Conservation (phyloP, 257 asterid species). For the Echium plantagineum region DNA sequence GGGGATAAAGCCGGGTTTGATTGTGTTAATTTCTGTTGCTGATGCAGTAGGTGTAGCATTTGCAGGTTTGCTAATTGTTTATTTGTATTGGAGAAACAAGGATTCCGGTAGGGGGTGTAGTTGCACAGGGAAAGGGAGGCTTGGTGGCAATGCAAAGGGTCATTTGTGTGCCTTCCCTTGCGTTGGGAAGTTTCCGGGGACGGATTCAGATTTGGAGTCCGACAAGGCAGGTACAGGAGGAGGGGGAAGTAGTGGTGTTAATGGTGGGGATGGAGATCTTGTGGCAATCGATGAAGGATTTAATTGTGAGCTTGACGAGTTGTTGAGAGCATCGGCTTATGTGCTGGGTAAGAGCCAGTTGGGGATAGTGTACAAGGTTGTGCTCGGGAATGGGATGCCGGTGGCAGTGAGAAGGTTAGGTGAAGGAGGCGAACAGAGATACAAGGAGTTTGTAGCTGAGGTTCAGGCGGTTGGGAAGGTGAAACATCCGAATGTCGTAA, state of each 20-base stretch:
- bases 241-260: constrained; percentile 65
- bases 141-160: constrained; percentile 14
- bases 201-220: neutral
- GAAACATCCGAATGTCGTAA: constrained; percentile 61
- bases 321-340: constrained; percentile 84
- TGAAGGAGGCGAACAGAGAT: constrained; percentile 87
- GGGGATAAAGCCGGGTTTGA: constrained; percentile 48
- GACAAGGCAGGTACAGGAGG: constrained; percentile 47
- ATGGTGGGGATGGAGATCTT: constrained; percentile 59
- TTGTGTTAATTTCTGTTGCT: constrained; percentile 51
- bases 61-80: constrained; percentile 60
- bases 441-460: constrained; percentile 75
- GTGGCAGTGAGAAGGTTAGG: constrained; percentile 86
- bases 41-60: constrained; percentile 71
- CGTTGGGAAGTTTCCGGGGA: neutral
- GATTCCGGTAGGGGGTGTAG: neutral
- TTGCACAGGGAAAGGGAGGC: constrained; percentile 36
- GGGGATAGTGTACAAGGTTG: constrained; percentile 88
- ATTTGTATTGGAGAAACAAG: constrained; percentile 40
- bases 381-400: constrained; percentile 67
- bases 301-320: constrained; percentile 78
- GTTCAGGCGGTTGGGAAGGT: constrained; percentile 91
- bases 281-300: constrained; percentile 61
- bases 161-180: constrained; percentile 25
- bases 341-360: constrained; percentile 85